phyloP scores from a whole-genome alignment of 305 asterid genomes.

The Striga hermonthica region DNA sequence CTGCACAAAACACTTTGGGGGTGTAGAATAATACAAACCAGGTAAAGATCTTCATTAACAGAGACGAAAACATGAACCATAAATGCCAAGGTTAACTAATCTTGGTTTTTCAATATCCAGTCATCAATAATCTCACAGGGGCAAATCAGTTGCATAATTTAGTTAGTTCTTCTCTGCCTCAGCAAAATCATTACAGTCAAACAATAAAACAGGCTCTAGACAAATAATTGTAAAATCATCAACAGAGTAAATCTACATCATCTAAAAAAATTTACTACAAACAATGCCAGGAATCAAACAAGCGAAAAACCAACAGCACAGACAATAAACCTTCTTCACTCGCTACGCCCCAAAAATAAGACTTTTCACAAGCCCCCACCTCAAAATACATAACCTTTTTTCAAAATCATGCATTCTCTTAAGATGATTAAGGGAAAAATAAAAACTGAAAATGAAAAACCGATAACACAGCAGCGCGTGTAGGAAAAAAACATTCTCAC shows the following conservation, averaged over 20 bases:
- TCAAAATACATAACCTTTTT: background rate
- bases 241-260: background rate
- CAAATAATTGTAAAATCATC: background rate
- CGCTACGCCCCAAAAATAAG: background rate
- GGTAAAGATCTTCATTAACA: background rate
- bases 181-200: background rate
- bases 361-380: background rate
- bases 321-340: background rate
- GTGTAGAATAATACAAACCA: background rate
- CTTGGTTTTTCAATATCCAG: background rate
- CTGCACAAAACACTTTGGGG: background rate
- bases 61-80: background rate
- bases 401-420: background rate
- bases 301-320: background rate
- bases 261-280: background rate
- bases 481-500: conserved; percentile 27
- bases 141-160: background rate
- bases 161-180: background rate
- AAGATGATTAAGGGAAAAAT: background rate
- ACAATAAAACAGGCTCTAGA: background rate
- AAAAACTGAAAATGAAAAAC: background rate
- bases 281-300: background rate
- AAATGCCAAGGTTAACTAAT: background rate
- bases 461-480: background rate
- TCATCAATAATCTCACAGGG: background rate